Evolutionary conservation across 352 stramenopile species (phyloP).

Genomic region (Phytophthora kernoviae): DNA sequence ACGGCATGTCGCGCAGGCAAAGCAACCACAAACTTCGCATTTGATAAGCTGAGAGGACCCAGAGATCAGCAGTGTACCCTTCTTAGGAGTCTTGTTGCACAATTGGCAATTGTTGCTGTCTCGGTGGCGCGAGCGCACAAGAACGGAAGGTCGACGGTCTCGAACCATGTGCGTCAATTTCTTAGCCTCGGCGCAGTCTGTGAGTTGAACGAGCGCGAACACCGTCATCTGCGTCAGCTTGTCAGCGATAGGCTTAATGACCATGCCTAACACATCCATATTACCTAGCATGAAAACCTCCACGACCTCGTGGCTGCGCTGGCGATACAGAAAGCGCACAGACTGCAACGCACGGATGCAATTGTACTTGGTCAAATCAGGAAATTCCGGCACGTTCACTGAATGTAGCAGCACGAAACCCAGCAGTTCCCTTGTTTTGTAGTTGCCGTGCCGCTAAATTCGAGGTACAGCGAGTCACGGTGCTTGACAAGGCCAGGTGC

Average conservation of each 20-base stretch:
- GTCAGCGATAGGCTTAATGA: slow-evolving; percentile 40
- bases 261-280: slow-evolving; percentile 37
- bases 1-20: slow-evolving; percentile 54
- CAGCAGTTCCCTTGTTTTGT: slow-evolving; percentile 39
- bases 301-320: slow-evolving; percentile 46
- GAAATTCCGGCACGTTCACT: slow-evolving; percentile 51
- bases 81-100: slow-evolving; percentile 45
- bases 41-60: slow-evolving; percentile 44
- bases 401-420: slow-evolving; percentile 60
- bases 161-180: slow-evolving; percentile 50
- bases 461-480: slow-evolving; percentile 55
- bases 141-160: slow-evolving; percentile 39
- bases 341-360: slow-evolving; percentile 50
- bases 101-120: slow-evolving; percentile 37
- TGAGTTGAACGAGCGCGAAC: slow-evolving; percentile 46
- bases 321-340: slow-evolving; percentile 49
- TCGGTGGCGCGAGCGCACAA: slow-evolving; percentile 31
- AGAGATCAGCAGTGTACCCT: slow-evolving; percentile 37
- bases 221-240: slow-evolving; percentile 39
- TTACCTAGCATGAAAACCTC: slow-evolving; percentile 63
- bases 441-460: slow-evolving; percentile 44
- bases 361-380: slow-evolving; percentile 45
- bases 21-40: slow-evolving; percentile 54
- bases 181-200: slow-evolving; percentile 57
- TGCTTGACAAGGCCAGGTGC: slow-evolving; percentile 45